Conservation (phyloP, 805 yeast genomes). For the Cyberlindnera petersonii region DNA sequence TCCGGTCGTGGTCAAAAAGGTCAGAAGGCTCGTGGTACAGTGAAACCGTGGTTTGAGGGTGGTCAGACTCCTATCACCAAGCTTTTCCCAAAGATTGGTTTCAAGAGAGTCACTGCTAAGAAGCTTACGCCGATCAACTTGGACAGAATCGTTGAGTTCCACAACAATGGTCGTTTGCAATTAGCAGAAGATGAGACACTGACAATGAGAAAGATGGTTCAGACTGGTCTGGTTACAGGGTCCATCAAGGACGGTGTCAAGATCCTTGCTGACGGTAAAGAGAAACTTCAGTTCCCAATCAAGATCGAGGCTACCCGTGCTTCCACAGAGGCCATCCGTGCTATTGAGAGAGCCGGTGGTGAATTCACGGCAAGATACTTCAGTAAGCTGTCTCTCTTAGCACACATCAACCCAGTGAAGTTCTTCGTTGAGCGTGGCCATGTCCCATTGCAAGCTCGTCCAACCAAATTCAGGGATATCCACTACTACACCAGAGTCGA, state of each 20-base stretch:
- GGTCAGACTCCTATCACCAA: constrained; percentile 92
- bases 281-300: constrained; percentile 51
- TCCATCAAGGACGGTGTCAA: constrained; percentile 75
- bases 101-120: constrained; percentile 58
- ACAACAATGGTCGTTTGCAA: constrained; percentile 60
- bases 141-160: constrained; percentile 64
- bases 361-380: constrained; percentile 69
- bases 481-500: constrained; percentile 68
- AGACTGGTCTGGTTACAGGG: constrained; percentile 70
- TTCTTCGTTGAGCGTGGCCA: constrained; percentile 69
- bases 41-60: constrained; percentile 95
- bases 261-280: constrained; percentile 64
- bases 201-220: constrained; percentile 72
- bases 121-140: constrained; percentile 54
- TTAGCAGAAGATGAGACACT: constrained; percentile 58
- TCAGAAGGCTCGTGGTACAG: constrained; percentile 92
- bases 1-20: constrained; percentile 98
- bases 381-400: constrained; percentile 62
- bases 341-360: constrained; percentile 73
- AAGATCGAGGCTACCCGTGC: constrained; percentile 83
- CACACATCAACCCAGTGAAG: constrained; percentile 72
- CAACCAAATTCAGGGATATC: constrained; percentile 76
- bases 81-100: constrained; percentile 84
- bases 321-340: constrained; percentile 63
- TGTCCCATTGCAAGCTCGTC: constrained; percentile 81